Conservation (phyloP, 805 yeast genomes). For the Saccharomycopsis malanga region DNA sequence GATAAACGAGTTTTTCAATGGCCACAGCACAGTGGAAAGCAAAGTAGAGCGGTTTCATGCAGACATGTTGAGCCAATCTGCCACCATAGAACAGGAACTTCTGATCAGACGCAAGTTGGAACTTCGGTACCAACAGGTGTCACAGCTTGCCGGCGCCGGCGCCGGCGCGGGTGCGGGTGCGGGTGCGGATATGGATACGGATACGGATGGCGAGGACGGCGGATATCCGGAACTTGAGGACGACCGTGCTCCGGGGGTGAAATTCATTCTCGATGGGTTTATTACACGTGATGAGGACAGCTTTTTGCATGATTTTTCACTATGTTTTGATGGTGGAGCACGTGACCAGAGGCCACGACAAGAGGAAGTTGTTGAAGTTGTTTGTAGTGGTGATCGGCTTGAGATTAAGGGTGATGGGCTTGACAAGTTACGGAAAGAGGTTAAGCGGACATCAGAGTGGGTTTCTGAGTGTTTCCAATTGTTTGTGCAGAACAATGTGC, state of each 20-base stretch:
- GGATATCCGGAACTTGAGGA: not conserved
- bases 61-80: not conserved
- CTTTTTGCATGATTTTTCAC: constrained; percentile 13
- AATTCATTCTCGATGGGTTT: too few species aligned
- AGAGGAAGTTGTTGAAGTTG: constrained; percentile 26
- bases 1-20: constrained; percentile 1
- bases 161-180: too few species aligned
- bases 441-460: constrained; percentile 33
- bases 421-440: constrained; percentile 21
- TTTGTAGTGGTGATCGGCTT: constrained; percentile 23
- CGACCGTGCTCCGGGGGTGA: not conserved
- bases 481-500: constrained; percentile 32
- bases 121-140: too few species aligned
- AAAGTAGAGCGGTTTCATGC: constrained; percentile 6
- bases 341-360: constrained; percentile 30
- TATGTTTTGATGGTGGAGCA: constrained; percentile 27
- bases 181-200: too few species aligned
- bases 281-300: constrained; percentile 3
- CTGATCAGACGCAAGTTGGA: not conserved
- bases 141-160: too few species aligned
- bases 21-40: not conserved
- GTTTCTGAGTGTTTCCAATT: constrained; percentile 28
- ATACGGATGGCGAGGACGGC: not conserved
- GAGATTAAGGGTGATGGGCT: constrained; percentile 22
- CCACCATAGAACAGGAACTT: not conserved